Evolutionary conservation across 78 protist genomes (phyloP).

Genomic region (Diacronema lutheri): DNA sequence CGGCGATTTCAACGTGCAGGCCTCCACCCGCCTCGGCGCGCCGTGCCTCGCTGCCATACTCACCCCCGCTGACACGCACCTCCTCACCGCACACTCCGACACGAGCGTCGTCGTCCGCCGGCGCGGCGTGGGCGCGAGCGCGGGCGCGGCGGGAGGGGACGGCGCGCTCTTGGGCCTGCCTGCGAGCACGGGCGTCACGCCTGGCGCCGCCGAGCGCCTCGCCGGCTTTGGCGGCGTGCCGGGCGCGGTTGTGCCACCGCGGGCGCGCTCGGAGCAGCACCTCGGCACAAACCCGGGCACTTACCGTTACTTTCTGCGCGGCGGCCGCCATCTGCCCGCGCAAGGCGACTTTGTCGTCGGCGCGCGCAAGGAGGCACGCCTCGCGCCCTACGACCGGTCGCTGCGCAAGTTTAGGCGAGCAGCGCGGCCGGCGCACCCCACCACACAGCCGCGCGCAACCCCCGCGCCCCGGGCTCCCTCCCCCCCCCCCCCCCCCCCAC

Average conservation of each 20-base stretch:
- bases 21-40: slow-evolving; percentile 15
- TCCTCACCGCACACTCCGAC: slow-evolving; percentile 14
- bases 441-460: too few species aligned
- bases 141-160: background rate
- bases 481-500: too few species aligned
- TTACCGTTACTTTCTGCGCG: slow-evolving; percentile 2
- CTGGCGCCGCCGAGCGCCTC: too few species aligned
- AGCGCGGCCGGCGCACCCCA: too few species aligned
- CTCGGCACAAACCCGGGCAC: background rate
- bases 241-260: too few species aligned
- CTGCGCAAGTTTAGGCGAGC: slow-evolving; percentile 24
- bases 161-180: too few species aligned
- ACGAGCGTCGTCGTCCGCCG: background rate
- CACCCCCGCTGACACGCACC: slow-evolving; percentile 31
- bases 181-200: too few species aligned
- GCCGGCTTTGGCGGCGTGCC: too few species aligned
- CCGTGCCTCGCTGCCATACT: slow-evolving; percentile 42
- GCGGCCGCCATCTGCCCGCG: background rate
- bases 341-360: slow-evolving; percentile 5
- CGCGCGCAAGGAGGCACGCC: background rate
- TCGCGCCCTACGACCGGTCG: slow-evolving; percentile 4
- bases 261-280: background rate
- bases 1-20: background rate
- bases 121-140: background rate
- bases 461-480: too few species aligned